Evolutionary conservation across 192 early-diverging fungal genomes (phyloP).

Genomic region (Dissophora ornata): DNA sequence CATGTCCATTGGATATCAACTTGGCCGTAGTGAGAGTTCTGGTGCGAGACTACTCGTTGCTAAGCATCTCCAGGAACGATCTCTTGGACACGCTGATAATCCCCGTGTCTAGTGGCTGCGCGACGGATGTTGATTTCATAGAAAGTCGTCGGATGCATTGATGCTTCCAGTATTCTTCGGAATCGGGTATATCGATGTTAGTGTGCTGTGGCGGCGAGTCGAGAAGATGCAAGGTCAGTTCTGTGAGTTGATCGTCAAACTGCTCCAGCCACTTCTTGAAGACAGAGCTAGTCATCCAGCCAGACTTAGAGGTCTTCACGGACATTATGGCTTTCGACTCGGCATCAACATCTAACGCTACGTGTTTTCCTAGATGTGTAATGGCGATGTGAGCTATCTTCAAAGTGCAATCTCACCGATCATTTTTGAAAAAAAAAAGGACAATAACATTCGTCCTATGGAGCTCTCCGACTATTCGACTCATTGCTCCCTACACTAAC

Average conservation of each 20-base stretch:
- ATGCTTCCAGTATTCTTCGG: conserved; percentile 12
- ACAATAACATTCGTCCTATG: too few species aligned
- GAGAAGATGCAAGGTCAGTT: conserved; percentile 15
- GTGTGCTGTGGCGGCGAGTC: conserved; percentile 8
- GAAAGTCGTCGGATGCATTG: conserved; percentile 17
- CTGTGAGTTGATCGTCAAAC: conserved; percentile 12
- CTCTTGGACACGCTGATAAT: conserved; percentile 33
- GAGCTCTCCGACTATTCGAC: too few species aligned
- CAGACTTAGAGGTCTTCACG: background rate
- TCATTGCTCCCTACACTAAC: too few species aligned
- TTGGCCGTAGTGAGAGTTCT: conserved; percentile 10
- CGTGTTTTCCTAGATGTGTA: too few species aligned
- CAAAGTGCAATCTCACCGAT: background rate
- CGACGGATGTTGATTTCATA: conserved; percentile 9
- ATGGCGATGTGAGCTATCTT: too few species aligned
- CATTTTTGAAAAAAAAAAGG: too few species aligned
- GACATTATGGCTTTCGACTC: background rate
- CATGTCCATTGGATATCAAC: conserved; percentile 13
- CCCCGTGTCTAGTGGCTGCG: conserved; percentile 21
- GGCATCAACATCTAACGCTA: too few species aligned
- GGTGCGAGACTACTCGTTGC: conserved; percentile 8
- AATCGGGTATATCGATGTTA: conserved; percentile 4
- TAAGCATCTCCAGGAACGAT: conserved; percentile 19
- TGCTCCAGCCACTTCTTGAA: conserved; percentile 6
- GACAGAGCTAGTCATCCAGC: conserved; percentile 18